A percentile compares a stretch with the other conserved stretches of the same genome.
These are phyloP conservation scores for Venturia oleaginea DNA, from an alignment of 2,329 filamentous ascomycete genomes.

Conservation along the genomic window DNA sequence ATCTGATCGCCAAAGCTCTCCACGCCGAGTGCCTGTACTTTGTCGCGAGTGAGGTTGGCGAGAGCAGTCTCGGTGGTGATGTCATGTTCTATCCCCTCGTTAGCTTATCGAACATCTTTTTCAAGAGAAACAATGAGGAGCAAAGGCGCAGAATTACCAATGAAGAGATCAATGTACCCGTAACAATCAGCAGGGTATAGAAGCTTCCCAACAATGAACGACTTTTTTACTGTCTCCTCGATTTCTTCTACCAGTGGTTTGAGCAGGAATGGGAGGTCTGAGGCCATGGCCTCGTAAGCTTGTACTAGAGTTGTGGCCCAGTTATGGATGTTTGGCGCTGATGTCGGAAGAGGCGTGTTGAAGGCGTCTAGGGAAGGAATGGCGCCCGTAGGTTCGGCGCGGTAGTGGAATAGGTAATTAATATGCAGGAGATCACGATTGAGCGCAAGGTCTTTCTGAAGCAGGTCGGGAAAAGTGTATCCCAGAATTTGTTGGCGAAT, in stretches of 20 bases:
- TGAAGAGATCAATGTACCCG: background rate
- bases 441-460: background rate
- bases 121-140: too few relatives aligned
- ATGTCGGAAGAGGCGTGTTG: background rate
- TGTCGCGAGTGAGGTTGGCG: background rate
- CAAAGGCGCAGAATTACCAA: background rate
- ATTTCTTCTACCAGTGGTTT: background rate
- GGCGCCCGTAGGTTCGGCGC: background rate
- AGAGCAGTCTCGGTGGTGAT: background rate
- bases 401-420: background rate
- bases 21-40: background rate
- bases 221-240: background rate
- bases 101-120: too few relatives aligned
- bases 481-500: background rate
- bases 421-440: background rate
- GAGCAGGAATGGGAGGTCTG: background rate
- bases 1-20: background rate
- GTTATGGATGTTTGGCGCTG: background rate
- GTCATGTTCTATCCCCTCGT: background rate
- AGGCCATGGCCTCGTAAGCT: background rate
- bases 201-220: background rate
- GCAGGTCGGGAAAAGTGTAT: background rate
- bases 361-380: background rate
- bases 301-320: background rate
- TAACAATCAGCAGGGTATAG: background rate